These are phyloP conservation scores for Escallonia rubra DNA, from an alignment of 129 eudicot species.

Conservation along the genomic window DNA sequence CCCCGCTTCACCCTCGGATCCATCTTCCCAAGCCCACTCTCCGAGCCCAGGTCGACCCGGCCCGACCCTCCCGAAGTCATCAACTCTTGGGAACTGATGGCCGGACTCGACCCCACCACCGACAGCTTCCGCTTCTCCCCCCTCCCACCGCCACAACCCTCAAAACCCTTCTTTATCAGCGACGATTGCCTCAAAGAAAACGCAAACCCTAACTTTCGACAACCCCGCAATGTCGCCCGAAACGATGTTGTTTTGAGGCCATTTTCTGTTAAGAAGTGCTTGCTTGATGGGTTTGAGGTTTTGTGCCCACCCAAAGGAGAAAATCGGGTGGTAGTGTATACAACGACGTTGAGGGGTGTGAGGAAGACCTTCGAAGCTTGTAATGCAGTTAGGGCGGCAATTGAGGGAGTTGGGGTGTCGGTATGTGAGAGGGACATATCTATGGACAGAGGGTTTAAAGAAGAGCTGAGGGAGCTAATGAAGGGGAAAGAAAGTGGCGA, in stretches of 20 bases:
- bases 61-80: slow-evolving; percentile 50
- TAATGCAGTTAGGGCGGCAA: slow-evolving; percentile 66
- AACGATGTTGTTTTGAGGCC: too few relatives aligned
- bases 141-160: slow-evolving; percentile 24
- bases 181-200: slow-evolving; percentile 20
- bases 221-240: not conserved
- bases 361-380: slow-evolving; percentile 76
- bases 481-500: slow-evolving; percentile 36
- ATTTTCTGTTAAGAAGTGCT: not conserved
- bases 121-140: slow-evolving; percentile 41
- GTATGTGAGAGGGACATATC: slow-evolving; percentile 79
- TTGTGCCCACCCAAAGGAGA: slow-evolving; percentile 81
- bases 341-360: slow-evolving; percentile 71
- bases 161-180: slow-evolving; percentile 28
- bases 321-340: slow-evolving; percentile 56
- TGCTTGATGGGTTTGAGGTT: slow-evolving; percentile 43
- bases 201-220: slow-evolving; percentile 18
- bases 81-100: slow-evolving; percentile 92
- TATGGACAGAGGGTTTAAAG: slow-evolving; percentile 78
- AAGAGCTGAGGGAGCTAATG: slow-evolving; percentile 60
- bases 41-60: slow-evolving; percentile 12
- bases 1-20: slow-evolving; percentile 48
- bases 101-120: slow-evolving; percentile 56
- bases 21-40: slow-evolving; percentile 29
- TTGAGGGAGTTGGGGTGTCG: slow-evolving; percentile 50